Base-by-base conservation (phyloP, 768 basidiomycete species). In the Dioszegia crocea region DNA sequence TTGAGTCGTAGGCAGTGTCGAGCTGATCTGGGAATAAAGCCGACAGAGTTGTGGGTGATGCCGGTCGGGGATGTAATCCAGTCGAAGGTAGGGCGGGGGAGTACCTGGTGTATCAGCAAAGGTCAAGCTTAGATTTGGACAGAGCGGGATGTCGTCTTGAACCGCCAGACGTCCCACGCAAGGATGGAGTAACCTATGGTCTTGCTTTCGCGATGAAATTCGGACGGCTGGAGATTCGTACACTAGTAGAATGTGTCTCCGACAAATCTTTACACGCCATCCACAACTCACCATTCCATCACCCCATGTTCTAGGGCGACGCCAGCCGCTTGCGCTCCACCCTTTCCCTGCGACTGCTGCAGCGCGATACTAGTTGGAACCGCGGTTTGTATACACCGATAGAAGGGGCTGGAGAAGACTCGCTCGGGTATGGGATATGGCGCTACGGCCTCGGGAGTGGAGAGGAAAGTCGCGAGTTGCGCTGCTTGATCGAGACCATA, bases 321-420 rank as follows among this genome's bases (percentile, higher is more conserved):
- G 19, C 62, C 63, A 24, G 30, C 36, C 36, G 9, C 17, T 17
- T 17, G 16, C 8, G 40, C 40, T 2, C 19, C 50, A 31, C 29
- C 30, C 48, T 39, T 41, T 27, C 9, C 45, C 16, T 47, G 40
- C 51, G 40, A 16, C 10, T 16, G 29, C 40, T 38, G 56, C 17
- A 76, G 57, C 3, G 62, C 62, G 19, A 52, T 29, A 1, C 63
- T 59, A 4, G 70, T 63, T 9, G 70, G 72, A 10, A 65, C 41
- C 14, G 67, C 63, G 8, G 75, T 76, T 60, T 78, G 67, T 33
- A 78, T 71, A 56, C 77, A 78, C 30, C 77, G 64, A 54, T 75
- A 78, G 57, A 78, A 78, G 0, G 77, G 71, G 24, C 61, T 64
- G 9, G 63, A 65, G 55, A 76, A 76, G 14, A 78, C 63, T 24